Base-by-base conservation (phyloP, 106 monocot species). In the Dendrobium chrysotoxum region DNA sequence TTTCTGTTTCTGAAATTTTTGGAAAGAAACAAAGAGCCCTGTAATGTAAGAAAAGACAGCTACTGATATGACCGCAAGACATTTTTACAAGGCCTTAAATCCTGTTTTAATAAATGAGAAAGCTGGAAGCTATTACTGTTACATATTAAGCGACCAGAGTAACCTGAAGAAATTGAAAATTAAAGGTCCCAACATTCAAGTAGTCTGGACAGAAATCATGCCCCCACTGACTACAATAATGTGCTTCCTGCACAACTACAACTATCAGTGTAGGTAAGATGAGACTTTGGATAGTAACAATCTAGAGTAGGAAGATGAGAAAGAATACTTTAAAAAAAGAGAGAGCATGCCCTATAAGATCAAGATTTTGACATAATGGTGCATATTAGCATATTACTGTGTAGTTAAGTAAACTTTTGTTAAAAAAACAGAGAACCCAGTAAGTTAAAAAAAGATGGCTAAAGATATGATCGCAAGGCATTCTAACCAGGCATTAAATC, bases 221-320 rank as follows among this genome's bases (percentile, higher is more conserved):
- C n/a, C 99, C 99, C 99, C 99, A 99, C 61, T 99, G 99, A 80
- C 99, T 99, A 83, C 95, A 99, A 75, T 95, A 99, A 85, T 99
- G 99, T 79, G 99, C 99, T 77, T 99, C 99, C 99, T 99, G 88
- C 73, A 87, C 70, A 77, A 72, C 2, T 26, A 0, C 76, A 76
- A 25, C 16, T 26, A 50, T 76, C 13, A 28, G 13, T 50, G 45
- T 41, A 41, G 40, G 16, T 76, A 46, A 76, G 23, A 47, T 47
- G 40, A 40, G n/a, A 74, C 41, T 74, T 42, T 74, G 74, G 41
- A 74, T 40, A 74, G 21, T 74, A 20, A n/a, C 11, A 74, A 40
- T 41, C 2, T 4, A 20, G 40, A 74, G 21, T 18, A 40, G 40
- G 41, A 74, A 74, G 74, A 35, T 42, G 9, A 13, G 20, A 70